These are phyloP conservation scores for Glycine tomentella DNA, from an alignment of 306 rosid species.

Conservation along the genomic window DNA sequence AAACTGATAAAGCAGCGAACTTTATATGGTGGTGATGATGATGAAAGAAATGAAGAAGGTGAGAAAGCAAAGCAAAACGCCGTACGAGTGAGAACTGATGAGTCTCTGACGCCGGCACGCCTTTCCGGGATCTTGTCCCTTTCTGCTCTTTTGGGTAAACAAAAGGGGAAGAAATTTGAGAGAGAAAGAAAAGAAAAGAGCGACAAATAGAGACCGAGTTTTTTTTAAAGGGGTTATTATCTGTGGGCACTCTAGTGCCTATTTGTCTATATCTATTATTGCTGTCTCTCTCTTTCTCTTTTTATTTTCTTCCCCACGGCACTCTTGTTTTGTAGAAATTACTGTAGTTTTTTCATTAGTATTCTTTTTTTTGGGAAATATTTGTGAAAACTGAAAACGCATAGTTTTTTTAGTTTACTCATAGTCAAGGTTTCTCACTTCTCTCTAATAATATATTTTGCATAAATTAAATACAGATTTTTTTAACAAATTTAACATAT, in stretches of 20 bases:
- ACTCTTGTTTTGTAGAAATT: too few species aligned
- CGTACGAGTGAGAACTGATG: slow-evolving; percentile 42
- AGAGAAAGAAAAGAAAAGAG: neutral
- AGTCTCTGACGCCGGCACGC: slow-evolving; percentile 51
- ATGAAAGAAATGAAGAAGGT: neutral
- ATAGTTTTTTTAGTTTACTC: too few species aligned
- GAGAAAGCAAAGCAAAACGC: slow-evolving; percentile 19
- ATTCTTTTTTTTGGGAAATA: too few species aligned
- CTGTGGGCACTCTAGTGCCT: neutral
- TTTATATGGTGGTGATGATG: neutral
- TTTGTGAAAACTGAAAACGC: too few species aligned
- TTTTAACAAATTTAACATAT: too few species aligned
- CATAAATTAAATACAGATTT: too few species aligned
- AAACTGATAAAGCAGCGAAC: neutral
- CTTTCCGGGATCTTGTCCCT: slow-evolving; percentile 66
- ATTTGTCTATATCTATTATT: neutral
- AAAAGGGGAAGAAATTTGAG: neutral
- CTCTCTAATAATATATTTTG: too few species aligned
- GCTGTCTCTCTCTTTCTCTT: too few species aligned
- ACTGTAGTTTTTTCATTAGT: too few species aligned
- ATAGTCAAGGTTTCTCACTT: too few species aligned
- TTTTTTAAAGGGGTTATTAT: slow-evolving; percentile 35
- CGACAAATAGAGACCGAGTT: slow-evolving; percentile 14
- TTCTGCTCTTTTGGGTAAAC: slow-evolving; percentile 48
- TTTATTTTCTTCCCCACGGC: too few species aligned